Conservation (phyloP, 768 basidiomycete species). For the Termitomyces bulborhizus region DNA sequence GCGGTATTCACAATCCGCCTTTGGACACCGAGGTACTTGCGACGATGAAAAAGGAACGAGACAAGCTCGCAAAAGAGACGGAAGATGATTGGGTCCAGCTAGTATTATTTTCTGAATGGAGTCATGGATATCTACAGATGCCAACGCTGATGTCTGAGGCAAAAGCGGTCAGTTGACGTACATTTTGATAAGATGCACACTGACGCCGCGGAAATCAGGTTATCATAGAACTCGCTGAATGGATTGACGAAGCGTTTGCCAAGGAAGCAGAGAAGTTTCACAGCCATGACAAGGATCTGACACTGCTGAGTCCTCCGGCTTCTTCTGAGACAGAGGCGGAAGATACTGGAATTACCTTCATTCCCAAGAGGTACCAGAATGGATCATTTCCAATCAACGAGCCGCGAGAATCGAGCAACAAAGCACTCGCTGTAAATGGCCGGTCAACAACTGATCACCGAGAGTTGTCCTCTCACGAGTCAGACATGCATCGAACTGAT, state of each 20-base stretch:
- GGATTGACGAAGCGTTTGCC: conserved; percentile 74
- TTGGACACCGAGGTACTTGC: conserved; percentile 25
- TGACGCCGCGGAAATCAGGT: conserved; percentile 28
- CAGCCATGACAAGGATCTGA: not conserved
- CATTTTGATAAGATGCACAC: not conserved
- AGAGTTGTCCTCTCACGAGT: conserved; percentile 3
- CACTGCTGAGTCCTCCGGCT: conserved; percentile 1
- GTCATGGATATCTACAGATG: conserved; percentile 98
- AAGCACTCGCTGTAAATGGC: not conserved
- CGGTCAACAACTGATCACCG: not conserved
- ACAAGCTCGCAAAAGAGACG: conserved; percentile 55
- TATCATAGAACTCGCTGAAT: conserved; percentile 80
- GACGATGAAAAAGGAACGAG: conserved; percentile 51
- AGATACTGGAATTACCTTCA: conserved; percentile 65
- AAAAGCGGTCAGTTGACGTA: conserved; percentile 37
- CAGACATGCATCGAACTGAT: conserved; percentile 6
- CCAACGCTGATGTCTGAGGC: conserved; percentile 79
- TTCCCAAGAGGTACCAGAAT: conserved; percentile 23
- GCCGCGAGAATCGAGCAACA: not conserved
- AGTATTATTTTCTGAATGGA: conserved; percentile 93
- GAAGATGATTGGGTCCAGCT: conserved; percentile 96
- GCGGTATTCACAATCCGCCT: conserved; percentile 22
- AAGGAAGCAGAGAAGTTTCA: conserved; percentile 13
- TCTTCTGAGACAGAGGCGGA: conserved; percentile 62
- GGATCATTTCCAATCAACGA: conserved; percentile 1